These are phyloP conservation scores for Pythium folliculosum DNA, from an alignment of 352 stramenopile species.

Conservation along the genomic window DNA sequence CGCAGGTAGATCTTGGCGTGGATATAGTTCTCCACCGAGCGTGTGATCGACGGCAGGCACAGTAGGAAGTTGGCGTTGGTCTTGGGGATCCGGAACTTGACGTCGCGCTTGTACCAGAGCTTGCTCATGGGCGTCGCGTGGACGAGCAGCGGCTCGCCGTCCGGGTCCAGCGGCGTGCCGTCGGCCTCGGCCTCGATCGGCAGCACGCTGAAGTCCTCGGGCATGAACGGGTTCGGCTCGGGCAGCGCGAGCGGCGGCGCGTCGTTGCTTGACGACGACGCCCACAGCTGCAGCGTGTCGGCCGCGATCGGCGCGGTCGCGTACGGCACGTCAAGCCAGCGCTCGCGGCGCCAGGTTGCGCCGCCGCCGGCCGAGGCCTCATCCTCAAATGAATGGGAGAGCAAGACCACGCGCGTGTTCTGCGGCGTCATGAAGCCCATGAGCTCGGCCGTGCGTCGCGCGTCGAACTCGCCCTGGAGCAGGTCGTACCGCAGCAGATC, in stretches of 20 bases:
- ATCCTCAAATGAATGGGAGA: conserved; percentile 48
- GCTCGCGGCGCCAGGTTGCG: conserved; percentile 34
- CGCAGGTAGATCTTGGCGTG: conserved; percentile 67
- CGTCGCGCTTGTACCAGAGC: conserved; percentile 79
- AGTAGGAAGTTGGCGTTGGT: conserved; percentile 70
- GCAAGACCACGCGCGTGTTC: conserved; percentile 62
- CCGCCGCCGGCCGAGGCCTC: background rate
- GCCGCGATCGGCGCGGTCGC: conserved; percentile 36
- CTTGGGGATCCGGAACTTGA: conserved; percentile 65
- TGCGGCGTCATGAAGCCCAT: conserved; percentile 44
- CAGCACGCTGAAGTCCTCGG: conserved; percentile 56
- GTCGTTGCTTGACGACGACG: background rate
- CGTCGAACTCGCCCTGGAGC: conserved; percentile 53
- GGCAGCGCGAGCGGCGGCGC: conserved; percentile 20
- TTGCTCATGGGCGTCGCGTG: conserved; percentile 38
- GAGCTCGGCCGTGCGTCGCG: conserved; percentile 27
- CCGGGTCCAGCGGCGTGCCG: conserved; percentile 14
- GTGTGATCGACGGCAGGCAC: conserved; percentile 49
- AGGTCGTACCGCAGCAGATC: conserved; percentile 65
- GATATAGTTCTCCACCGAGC: conserved; percentile 48
- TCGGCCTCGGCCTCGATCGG: conserved; percentile 10
- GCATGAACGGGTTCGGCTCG: conserved; percentile 70
- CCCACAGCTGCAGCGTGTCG: conserved; percentile 33
- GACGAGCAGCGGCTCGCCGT: conserved; percentile 38
- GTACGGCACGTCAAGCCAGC: conserved; percentile 70